A percentile compares a stretch with the other conserved stretches of the same genome.
phyloP scores from a whole-genome alignment of 495 filamentous ascomycete species.

The Trichoderma gamsii region DNA sequence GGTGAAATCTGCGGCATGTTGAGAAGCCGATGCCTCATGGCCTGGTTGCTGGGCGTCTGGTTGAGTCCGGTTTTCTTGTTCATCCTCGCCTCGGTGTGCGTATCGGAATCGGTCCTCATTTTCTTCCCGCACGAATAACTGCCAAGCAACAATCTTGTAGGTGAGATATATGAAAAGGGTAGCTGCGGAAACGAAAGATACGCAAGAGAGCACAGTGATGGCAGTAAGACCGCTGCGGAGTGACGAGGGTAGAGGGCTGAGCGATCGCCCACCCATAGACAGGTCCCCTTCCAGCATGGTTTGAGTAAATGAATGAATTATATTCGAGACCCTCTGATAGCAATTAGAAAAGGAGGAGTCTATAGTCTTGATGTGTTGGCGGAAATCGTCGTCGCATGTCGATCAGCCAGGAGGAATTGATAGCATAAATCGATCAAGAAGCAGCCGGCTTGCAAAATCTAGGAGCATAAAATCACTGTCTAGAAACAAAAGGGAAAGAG shows the following conservation, averaged over 20 bases:
- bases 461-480: neutral
- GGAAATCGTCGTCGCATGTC: slow-evolving; percentile 1
- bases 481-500: neutral
- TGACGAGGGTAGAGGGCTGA: slow-evolving; percentile 37
- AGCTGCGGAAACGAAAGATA: slow-evolving; percentile 51
- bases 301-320: neutral
- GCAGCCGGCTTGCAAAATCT: neutral
- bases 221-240: slow-evolving; percentile 48
- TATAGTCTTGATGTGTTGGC: neutral
- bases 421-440: neutral
- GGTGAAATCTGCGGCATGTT: slow-evolving; percentile 9
- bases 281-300: slow-evolving; percentile 8
- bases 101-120: neutral
- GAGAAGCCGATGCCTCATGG: slow-evolving; percentile 3
- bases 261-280: slow-evolving; percentile 20
- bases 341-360: neutral
- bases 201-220: slow-evolving; percentile 47
- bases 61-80: slow-evolving; percentile 21
- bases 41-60: slow-evolving; percentile 5
- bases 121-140: slow-evolving; percentile 20
- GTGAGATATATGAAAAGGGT: slow-evolving; percentile 48
- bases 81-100: slow-evolving; percentile 10
- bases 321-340: neutral
- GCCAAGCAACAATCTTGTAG: slow-evolving; percentile 53
- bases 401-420: neutral